Evolutionary conservation across 345 rosid genomes (phyloP), one percentile per base, ranked within the genome.

Genomic region (Fremontodendron californicum): DNA sequence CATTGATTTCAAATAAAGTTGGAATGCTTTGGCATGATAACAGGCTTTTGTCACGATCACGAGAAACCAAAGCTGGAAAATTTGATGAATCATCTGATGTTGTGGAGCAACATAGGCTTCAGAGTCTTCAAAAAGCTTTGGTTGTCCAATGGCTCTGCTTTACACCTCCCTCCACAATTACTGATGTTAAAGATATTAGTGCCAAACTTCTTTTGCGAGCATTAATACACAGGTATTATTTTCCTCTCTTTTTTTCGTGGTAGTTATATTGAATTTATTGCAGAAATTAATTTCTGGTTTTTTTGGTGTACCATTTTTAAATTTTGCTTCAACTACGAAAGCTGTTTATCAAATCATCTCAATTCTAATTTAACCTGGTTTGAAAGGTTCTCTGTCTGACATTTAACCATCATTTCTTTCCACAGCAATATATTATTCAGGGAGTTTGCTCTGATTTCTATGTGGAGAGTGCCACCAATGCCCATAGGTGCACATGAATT

Each of bases 401-500:
- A 75, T 48, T 35, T 64, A 74, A 43, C 62, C 16, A 31, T 0
- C 43, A 25, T 43, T 71, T 74, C 74, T 67, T 74, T 81, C 80
- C 21, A 33, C 80, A 93, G 99, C 92, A 96, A 96, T 83, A 88
- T 92, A 78, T 81, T 93, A 71, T 96, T 96, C 86, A 86, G 99
- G 82, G 99, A 96, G 87, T 93, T 96, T 65, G 94, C 98, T 71
- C 81, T 96, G 82, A 90, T 96, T 81, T 90, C 99, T 73, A 91
- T 96, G 96, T 96, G 99, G 99, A 90, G 99, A 83, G 95, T 93
- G 64, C 99, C 99, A 66, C 91, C 89, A 77, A 89, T 92, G 91
- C 99, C 99, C 43, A 88, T 96, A 39, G 99, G 99, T 83, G 98
- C 99, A 49, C 98, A 96, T 80, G 79, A 85, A 37, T 86, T 96